A percentile compares a stretch with the other conserved stretches of the same genome.
phyloP scores from a whole-genome alignment of 805 yeast species.

The Priceomyces melissophilus region DNA sequence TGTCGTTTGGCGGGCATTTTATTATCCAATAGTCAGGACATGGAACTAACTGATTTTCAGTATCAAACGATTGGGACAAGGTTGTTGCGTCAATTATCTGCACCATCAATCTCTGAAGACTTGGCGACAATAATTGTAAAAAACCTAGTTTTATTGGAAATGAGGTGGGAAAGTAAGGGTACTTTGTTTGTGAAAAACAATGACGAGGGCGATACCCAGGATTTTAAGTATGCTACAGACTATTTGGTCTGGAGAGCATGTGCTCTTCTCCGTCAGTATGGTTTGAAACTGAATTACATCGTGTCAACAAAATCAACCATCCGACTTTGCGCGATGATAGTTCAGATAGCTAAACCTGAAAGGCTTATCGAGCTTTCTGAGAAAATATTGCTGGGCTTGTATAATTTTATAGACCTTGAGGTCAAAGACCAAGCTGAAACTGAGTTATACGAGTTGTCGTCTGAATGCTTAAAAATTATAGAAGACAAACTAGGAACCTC shows the following conservation, averaged over 20 bases:
- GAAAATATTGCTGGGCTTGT: conserved; percentile 53
- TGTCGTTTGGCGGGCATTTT: conserved; percentile 56
- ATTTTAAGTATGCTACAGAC: conserved; percentile 42
- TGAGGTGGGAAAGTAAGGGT: conserved; percentile 54
- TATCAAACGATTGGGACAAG: conserved; percentile 69
- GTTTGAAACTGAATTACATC: conserved; percentile 48
- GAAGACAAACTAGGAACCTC: conserved; percentile 70
- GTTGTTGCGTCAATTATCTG: conserved; percentile 73
- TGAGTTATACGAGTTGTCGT: conserved; percentile 51
- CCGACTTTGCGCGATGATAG: conserved; percentile 64
- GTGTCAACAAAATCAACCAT: conserved; percentile 66
- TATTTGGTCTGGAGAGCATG: conserved; percentile 66
- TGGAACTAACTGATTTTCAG: conserved; percentile 40
- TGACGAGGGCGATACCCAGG: conserved; percentile 21
- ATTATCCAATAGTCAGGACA: conserved; percentile 38
- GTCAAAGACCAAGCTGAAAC: conserved; percentile 42
- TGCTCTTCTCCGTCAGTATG: conserved; percentile 62
- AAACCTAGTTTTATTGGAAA: conserved; percentile 58
- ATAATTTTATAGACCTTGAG: conserved; percentile 43
- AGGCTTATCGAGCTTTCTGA: conserved; percentile 43
- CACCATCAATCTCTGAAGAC: conserved; percentile 65
- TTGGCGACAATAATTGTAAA: conserved; percentile 64
- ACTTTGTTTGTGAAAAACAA: conserved; percentile 30
- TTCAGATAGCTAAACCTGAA: conserved; percentile 46
- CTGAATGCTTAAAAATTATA: conserved; percentile 65